phyloP scores from a whole-genome alignment of 2,329 filamentous ascomycete genomes.

The Xylaria sp. region DNA sequence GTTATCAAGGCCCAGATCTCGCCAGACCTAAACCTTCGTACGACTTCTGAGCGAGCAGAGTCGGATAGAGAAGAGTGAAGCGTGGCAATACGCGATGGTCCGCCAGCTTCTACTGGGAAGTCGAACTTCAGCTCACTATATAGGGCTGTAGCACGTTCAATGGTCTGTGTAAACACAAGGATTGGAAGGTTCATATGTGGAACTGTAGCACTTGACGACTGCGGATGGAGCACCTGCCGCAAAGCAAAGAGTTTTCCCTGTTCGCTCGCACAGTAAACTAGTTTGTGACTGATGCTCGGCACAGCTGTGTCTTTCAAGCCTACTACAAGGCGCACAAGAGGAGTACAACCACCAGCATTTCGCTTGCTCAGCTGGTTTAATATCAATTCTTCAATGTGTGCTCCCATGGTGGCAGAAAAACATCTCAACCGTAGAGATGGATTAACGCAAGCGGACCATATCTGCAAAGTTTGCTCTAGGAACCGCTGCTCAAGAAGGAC shows the following conservation, averaged over 20 bases:
- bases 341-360: slow-evolving; percentile 55
- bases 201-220: slow-evolving; percentile 63
- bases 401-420: slow-evolving; percentile 98
- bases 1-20: slow-evolving; percentile 98
- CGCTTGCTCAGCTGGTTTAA: slow-evolving; percentile 72
- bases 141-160: slow-evolving; percentile 86
- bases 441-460: slow-evolving; percentile 83
- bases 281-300: slow-evolving; percentile 87
- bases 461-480: slow-evolving; percentile 82
- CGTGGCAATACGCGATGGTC: slow-evolving; percentile 84
- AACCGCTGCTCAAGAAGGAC: slow-evolving; percentile 88
- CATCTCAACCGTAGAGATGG: slow-evolving; percentile 77
- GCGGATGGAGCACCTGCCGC: slow-evolving; percentile 86
- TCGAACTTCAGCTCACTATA: slow-evolving; percentile 94
- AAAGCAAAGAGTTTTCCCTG: slow-evolving; percentile 92
- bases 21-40: slow-evolving; percentile 88
- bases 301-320: slow-evolving; percentile 96
- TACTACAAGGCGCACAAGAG: slow-evolving; percentile 86
- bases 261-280: slow-evolving; percentile 92
- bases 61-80: slow-evolving; percentile 89
- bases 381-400: slow-evolving; percentile 84
- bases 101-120: slow-evolving; percentile 88
- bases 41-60: slow-evolving; percentile 77
- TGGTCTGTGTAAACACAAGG: slow-evolving; percentile 95
- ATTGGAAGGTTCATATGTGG: slow-evolving; percentile 83